A percentile compares a stretch with the other conserved stretches of the same genome.
These are phyloP conservation scores for Kodamaea nitidulidarum DNA, from an alignment of 805 yeast species.

Conservation along the genomic window DNA sequence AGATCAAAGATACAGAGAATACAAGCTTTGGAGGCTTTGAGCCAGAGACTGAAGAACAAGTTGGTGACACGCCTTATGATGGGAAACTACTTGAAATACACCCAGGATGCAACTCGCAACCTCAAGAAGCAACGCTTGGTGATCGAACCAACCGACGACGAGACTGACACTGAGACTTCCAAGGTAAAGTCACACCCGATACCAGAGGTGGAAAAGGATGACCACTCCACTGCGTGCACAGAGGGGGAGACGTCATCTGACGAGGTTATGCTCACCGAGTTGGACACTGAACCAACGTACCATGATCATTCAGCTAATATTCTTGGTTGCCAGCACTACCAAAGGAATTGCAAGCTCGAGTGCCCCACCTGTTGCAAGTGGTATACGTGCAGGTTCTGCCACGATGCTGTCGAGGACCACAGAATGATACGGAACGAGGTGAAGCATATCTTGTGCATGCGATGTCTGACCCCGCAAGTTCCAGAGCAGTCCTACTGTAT, in stretches of 20 bases:
- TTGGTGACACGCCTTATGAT: constrained; percentile 65
- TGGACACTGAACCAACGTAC: constrained; percentile 48
- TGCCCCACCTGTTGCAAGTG: constrained; percentile 72
- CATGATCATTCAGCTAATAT: constrained; percentile 40
- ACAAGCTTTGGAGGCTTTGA: constrained; percentile 32
- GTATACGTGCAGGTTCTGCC: constrained; percentile 84
- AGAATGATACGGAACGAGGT: constrained; percentile 55
- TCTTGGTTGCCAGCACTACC: constrained; percentile 81
- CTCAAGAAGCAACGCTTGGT: constrained; percentile 17
- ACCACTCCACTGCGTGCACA: constrained; percentile 1
- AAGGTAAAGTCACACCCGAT: not conserved
- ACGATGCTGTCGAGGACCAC: constrained; percentile 54
- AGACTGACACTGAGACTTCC: not conserved
- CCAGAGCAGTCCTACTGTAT: constrained; percentile 66
- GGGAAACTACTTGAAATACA: constrained; percentile 56
- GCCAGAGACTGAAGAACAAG: constrained; percentile 43
- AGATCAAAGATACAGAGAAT: constrained; percentile 49
- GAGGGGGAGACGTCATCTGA: constrained; percentile 20
- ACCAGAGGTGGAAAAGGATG: not conserved
- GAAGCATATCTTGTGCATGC: constrained; percentile 74
- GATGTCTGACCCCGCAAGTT: constrained; percentile 68
- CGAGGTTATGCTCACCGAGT: constrained; percentile 44
- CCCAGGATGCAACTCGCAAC: constrained; percentile 14
- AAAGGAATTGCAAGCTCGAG: constrained; percentile 76
- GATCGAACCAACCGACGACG: constrained; percentile 13